Conservation (phyloP, 495 filamentous ascomycete genomes). For the Daldinia concentrica region DNA sequence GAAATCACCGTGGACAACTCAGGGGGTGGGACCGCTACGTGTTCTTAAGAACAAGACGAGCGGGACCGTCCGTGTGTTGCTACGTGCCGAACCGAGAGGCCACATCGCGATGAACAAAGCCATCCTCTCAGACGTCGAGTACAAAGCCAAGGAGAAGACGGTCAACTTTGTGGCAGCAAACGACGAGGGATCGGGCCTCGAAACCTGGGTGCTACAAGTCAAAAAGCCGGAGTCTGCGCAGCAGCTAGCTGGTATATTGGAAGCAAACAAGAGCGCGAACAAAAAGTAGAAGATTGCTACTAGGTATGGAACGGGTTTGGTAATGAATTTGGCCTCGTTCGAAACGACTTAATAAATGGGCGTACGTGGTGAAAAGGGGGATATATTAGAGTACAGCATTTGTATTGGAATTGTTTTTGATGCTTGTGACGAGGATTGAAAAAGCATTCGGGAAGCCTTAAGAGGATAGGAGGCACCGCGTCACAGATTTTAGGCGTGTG, state of each 20-base stretch:
- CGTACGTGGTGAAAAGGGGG: neutral
- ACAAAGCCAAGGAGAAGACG: constrained; percentile 62
- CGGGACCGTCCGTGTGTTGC: constrained; percentile 67
- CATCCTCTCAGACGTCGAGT: constrained; percentile 66
- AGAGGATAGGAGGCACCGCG: constrained; percentile 15
- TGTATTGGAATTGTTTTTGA: constrained; percentile 14
- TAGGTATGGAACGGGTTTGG: neutral
- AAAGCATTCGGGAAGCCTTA: constrained; percentile 14
- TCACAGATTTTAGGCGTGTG: neutral
- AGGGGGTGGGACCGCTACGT: constrained; percentile 71
- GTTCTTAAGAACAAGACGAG: constrained; percentile 74
- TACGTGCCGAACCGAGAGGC: constrained; percentile 75
- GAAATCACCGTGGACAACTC: constrained; percentile 63
- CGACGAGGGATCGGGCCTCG: constrained; percentile 59
- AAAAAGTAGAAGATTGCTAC: constrained; percentile 45
- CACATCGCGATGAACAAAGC: constrained; percentile 73
- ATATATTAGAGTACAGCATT: constrained; percentile 39
- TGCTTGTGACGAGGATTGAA: neutral
- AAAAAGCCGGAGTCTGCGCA: constrained; percentile 60
- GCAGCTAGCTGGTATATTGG: constrained; percentile 58
- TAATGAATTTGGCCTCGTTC: constrained; percentile 3
- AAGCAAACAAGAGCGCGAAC: constrained; percentile 58
- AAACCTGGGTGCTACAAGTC: constrained; percentile 72
- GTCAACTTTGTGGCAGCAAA: constrained; percentile 65
- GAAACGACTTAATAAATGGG: neutral